Percentiles rank a stretch among this genome's conserved stretches.
Conservation (phyloP, 768 basidiomycete genomes). For the Mycena filopes region DNA sequence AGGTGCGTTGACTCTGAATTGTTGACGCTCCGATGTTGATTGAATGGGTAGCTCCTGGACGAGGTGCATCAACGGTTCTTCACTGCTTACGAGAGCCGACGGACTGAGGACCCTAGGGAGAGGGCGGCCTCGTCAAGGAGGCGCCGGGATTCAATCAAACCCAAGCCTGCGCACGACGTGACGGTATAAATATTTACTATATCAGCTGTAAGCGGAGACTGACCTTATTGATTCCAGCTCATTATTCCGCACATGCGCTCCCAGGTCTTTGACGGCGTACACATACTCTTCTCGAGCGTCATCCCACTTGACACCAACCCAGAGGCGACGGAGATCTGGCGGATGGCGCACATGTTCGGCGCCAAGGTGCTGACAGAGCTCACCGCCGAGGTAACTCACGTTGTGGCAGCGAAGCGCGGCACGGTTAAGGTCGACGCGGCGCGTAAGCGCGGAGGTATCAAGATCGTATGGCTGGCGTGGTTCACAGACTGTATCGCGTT, state of each 20-base stretch:
- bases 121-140: constrained; percentile 39
- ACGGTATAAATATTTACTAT: constrained; percentile 63
- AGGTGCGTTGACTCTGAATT: constrained; percentile 56
- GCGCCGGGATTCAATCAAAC: constrained; percentile 37
- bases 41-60: constrained; percentile 70
- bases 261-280: constrained; percentile 79
- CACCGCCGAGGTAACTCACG: constrained; percentile 78
- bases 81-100: constrained; percentile 64
- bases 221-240: constrained; percentile 53
- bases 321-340: constrained; percentile 87
- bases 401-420: constrained; percentile 92
- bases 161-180: constrained; percentile 70
- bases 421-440: constrained; percentile 93
- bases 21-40: constrained; percentile 6
- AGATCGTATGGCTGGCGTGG: constrained; percentile 91
- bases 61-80: constrained; percentile 86
- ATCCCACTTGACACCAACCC: constrained; percentile 90
- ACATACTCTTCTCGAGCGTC: constrained; percentile 93
- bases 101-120: constrained; percentile 41
- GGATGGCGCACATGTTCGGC: constrained; percentile 88
- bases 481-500: constrained; percentile 88
- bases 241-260: constrained; percentile 88
- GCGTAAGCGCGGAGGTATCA: constrained; percentile 76
- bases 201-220: constrained; percentile 10
- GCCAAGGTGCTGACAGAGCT: constrained; percentile 83